Base-by-base conservation (phyloP, 2,329 filamentous ascomycete species). In the Aureobasidium sp. region DNA sequence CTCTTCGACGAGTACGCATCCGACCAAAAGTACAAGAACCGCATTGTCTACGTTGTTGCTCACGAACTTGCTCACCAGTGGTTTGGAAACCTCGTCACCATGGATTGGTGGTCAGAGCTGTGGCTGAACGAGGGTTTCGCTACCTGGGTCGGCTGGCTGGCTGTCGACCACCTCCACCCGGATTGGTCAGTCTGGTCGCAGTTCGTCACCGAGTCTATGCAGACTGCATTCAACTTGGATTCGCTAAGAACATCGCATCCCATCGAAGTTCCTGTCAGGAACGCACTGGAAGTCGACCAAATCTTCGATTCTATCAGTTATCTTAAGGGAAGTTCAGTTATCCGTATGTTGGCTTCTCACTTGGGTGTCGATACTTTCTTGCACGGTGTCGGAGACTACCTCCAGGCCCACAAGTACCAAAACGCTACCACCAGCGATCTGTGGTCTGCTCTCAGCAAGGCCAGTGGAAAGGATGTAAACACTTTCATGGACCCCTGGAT, bases 171-270 rank as follows among this genome's bases (percentile, higher is more conserved):
- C 72, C 85, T 97, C 61, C 90, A 97, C 75, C 94, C 94, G 3
- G 93, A 97, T 67, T 97, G 94, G 93, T 87, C 97, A 69, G 89
- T 97, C 35, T 99, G 94, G 94, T 88, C 90, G 63, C 92, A 97
- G 77, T 99, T 97, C 77, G 90, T 97, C 70, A 91, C 91, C 77
- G 94, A 97, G 79, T 89, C 89, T 69, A 90, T 96, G 79, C 91
- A 96, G 82, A 86, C 85, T 79, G 93, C 93, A 62, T 95, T 97
- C 75, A 83, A 86, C 67, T 85, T 99, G 33, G 94, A 99, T 71
- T 87, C 90, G 49, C 85, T 99, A 67, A 88, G 94, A 50, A 90
- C 91, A 45, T 96, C 91, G 54, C 94, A 99, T 74, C 90, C 94
- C 9, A 97, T 99, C 67, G 93, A 99, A 74, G 94, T 99, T 7